Conservation (phyloP, 805 yeast genomes). For the Isabelozyma gotoi region DNA sequence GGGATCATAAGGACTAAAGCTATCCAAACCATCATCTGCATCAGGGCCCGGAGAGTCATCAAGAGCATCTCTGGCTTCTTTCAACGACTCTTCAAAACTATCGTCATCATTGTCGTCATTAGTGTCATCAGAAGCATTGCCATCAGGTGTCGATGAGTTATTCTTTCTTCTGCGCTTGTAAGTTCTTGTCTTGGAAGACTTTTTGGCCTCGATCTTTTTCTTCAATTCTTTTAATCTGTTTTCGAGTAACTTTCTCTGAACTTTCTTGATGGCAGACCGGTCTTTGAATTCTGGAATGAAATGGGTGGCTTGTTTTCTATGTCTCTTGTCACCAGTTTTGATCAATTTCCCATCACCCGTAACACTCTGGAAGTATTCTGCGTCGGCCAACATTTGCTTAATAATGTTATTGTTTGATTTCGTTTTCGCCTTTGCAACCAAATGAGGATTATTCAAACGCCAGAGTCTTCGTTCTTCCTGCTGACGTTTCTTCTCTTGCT, state of each 20-base stretch:
- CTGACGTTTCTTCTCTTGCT: constrained; percentile 1
- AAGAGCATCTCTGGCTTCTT: constrained; percentile 9
- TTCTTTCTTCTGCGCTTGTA: constrained; percentile 2
- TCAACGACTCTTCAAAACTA: constrained; percentile 10
- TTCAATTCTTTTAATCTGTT: constrained; percentile 12
- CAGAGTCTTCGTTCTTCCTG: constrained; percentile 4
- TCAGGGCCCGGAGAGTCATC: constrained; percentile 4
- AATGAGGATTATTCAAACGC: neutral
- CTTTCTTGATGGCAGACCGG: constrained; percentile 8
- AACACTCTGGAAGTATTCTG: constrained; percentile 40
- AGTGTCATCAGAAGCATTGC: neutral
- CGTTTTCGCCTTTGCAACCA: neutral
- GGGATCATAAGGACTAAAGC: constrained; percentile 43
- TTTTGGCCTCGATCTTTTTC: constrained; percentile 6
- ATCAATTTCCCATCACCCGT: constrained; percentile 33
- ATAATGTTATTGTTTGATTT: neutral
- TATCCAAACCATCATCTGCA: constrained; percentile 23
- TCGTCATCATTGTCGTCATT: constrained; percentile 5
- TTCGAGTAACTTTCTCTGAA: constrained; percentile 11
- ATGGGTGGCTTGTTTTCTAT: constrained; percentile 25
- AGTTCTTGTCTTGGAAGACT: constrained; percentile 2
- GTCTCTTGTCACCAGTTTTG: constrained; percentile 33
- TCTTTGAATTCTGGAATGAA: constrained; percentile 22
- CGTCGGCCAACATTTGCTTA: constrained; percentile 18
- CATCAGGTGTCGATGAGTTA: neutral